Base-by-base conservation (phyloP, 2,329 filamentous ascomycete genomes). In the Fusarium burgessii region DNA sequence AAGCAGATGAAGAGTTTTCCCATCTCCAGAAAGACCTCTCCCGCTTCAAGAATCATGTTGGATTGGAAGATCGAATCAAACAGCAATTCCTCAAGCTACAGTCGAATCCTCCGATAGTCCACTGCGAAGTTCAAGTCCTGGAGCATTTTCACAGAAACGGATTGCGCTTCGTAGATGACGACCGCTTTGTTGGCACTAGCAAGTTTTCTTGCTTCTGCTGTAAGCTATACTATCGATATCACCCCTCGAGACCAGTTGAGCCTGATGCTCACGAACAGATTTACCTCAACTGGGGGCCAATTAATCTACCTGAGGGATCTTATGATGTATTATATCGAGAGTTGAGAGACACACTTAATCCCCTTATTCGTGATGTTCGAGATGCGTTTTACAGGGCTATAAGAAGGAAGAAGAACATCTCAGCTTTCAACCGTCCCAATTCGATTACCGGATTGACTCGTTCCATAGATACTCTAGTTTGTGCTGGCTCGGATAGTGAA, bases 161-260 rank as follows among this genome's bases (percentile, higher is more conserved):
- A 42, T 33, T 54, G 5, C 51, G 36, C 15, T 54, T 42, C 9
- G n/a, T 14, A 42, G 27, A 42, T 42, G 14, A 25, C 38, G 51
- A 54, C n/a, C 38, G 38, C 38, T 54, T 54, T 54, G n/a, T 54
- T 18, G 51, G 51, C 51, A 54, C 38, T 41, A 54, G 27, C n/a
- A 42, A 54, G n/a, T 33, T 42, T 42, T 41, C 36, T 33, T 54
- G 51, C 25, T 54, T 25, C 14, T 54, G 25, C 36, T 54, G n/a
- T 18, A 54, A 54, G 18, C 51, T 54, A 5, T 54, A 54, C 36
- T 54, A 42, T 54, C 36, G 38, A 14, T 15, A 54, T 14, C 27
- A 54, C 10, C 51, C 51, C 7, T 54, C 18, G 10, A 33, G 51
- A n/a, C 51, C 38, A 54, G 51, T 42, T 11, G 25, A 54, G 18